Conservation (phyloP, 768 basidiomycete genomes). For the Lactifluus piperatus region DNA sequence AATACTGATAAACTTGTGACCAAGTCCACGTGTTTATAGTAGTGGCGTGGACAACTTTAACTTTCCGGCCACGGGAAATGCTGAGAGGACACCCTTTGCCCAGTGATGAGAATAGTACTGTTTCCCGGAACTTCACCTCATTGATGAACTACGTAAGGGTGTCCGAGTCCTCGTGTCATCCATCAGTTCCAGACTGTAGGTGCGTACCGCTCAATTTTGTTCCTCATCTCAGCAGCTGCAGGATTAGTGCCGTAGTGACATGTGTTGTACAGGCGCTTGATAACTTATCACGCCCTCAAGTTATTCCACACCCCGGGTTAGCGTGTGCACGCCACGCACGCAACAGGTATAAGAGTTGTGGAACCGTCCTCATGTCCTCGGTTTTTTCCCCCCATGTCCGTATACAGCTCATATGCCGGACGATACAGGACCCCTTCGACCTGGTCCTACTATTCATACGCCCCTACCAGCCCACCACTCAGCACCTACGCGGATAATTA, state of each 20-base stretch:
- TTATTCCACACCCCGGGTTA: background rate
- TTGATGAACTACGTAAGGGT: background rate
- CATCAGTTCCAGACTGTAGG: background rate
- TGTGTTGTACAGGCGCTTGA: slow-evolving; percentile 1
- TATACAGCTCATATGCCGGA: slow-evolving; percentile 8
- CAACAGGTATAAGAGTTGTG: slow-evolving; percentile 3
- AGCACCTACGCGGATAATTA: background rate
- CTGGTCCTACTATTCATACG: slow-evolving; percentile 5
- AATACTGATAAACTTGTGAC: background rate
- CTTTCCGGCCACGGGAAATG: too few relatives aligned
- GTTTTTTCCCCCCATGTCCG: slow-evolving; percentile 7
- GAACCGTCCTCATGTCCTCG: background rate
- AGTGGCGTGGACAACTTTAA: too few relatives aligned
- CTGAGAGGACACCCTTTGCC: background rate
- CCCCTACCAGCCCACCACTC: background rate
- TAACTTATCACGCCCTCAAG: background rate
- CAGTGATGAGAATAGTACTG: background rate
- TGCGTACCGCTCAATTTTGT: background rate
- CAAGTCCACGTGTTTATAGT: background rate
- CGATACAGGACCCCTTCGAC: slow-evolving; percentile 4
- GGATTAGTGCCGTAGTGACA: background rate
- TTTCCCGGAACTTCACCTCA: background rate
- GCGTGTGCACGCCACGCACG: slow-evolving; percentile 3
- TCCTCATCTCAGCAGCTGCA: background rate
- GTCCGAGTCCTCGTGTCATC: background rate